These are phyloP conservation scores for Ascochyta lentis DNA, from an alignment of 2,329 filamentous ascomycete genomes.

Conservation along the genomic window DNA sequence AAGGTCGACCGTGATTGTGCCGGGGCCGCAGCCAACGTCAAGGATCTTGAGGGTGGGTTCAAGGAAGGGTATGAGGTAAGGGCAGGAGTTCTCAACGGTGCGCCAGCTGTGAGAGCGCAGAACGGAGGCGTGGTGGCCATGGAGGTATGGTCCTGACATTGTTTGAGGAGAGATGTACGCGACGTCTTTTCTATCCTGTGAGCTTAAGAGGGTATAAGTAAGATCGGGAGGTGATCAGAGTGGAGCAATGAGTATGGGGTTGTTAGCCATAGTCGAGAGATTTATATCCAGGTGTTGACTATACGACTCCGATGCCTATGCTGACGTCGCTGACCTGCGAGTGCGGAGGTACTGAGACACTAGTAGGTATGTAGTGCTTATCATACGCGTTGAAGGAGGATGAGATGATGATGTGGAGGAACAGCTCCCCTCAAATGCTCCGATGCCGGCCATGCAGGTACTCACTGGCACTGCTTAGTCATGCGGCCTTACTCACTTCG, in stretches of 20 bases:
- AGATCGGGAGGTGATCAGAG: neutral
- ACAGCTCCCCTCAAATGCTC: conserved; percentile 8
- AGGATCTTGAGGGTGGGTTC: conserved; percentile 48
- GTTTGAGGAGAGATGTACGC: neutral
- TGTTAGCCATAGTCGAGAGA: neutral
- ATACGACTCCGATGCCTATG: neutral
- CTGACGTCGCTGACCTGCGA: conserved; percentile 10
- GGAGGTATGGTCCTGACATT: conserved; percentile 45
- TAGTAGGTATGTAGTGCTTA: neutral
- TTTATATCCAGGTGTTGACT: neutral
- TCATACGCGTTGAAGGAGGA: neutral
- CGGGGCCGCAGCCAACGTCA: conserved; percentile 58
- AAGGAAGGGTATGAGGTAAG: conserved; percentile 46
- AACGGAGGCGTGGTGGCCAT: conserved; percentile 51
- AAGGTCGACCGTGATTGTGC: conserved; percentile 56
- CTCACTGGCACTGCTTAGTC: conserved; percentile 3
- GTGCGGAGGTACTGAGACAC: conserved; percentile 11
- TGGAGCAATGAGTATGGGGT: neutral
- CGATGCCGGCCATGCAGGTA: conserved; percentile 11
- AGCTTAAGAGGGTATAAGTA: neutral
- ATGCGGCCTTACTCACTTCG: neutral
- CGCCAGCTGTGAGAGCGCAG: conserved; percentile 55
- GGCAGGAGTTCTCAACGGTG: conserved; percentile 54
- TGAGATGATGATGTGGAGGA: conserved; percentile 5
- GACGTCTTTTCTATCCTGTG: neutral